Conservation (phyloP, 805 yeast genomes). For the Starmerella stigmatis region DNA sequence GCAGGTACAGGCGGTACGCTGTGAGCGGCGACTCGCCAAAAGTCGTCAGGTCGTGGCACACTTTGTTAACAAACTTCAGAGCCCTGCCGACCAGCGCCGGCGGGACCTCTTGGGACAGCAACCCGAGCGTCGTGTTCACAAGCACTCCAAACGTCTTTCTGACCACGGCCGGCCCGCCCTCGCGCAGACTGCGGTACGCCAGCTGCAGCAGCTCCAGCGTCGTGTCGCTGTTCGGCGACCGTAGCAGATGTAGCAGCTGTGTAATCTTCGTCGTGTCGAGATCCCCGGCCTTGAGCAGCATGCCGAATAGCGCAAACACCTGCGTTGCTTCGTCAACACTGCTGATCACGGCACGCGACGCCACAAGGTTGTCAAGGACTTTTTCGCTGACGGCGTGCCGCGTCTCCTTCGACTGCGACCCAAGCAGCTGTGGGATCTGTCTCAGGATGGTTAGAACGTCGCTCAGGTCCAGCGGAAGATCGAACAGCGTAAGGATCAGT, state of each 20-base stretch:
- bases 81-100: slow-evolving; percentile 24
- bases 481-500: slow-evolving; percentile 31
- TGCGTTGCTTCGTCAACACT: slow-evolving; percentile 45
- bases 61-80: slow-evolving; percentile 65
- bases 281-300: slow-evolving; percentile 39
- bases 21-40: slow-evolving; percentile 27
- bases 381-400: slow-evolving; percentile 51
- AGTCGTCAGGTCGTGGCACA: slow-evolving; percentile 50
- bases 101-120: slow-evolving; percentile 24
- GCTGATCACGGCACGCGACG: slow-evolving; percentile 32
- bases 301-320: slow-evolving; percentile 47
- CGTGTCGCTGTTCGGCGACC: slow-evolving; percentile 38
- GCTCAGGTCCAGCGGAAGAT: slow-evolving; percentile 26
- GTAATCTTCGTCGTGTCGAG: slow-evolving; percentile 38
- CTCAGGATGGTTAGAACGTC: slow-evolving; percentile 31
- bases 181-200: slow-evolving; percentile 41
- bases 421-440: slow-evolving; percentile 45
- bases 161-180: slow-evolving; percentile 43
- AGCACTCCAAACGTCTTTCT: slow-evolving; percentile 68
- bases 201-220: slow-evolving; percentile 39
- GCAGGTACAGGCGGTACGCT: slow-evolving; percentile 41
- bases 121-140: slow-evolving; percentile 48
- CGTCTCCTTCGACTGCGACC: slow-evolving; percentile 40
- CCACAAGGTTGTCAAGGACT: slow-evolving; percentile 49
- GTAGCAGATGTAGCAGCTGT: slow-evolving; percentile 56